phyloP scores from a whole-genome alignment of 2,329 filamentous ascomycete genomes.

The Ophiostoma pallidulum region DNA sequence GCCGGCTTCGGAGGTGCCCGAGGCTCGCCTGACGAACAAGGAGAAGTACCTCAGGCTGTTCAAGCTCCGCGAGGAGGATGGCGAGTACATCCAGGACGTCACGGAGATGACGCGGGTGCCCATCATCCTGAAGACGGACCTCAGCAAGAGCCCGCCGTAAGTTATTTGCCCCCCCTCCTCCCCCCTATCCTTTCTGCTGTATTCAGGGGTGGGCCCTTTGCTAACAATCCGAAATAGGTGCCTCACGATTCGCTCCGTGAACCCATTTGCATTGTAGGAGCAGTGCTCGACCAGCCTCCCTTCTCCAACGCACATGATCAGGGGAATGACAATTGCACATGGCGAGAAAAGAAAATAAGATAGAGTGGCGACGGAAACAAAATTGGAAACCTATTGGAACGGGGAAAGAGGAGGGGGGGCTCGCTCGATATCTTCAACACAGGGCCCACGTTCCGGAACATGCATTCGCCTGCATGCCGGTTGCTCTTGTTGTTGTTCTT shows the following conservation, averaged over 20 bases:
- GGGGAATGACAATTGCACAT: no score
- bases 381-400: no score
- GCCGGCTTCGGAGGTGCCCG: slow-evolving; percentile 61
- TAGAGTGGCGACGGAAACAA: no score
- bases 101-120: slow-evolving; percentile 95
- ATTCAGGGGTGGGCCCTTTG: neutral
- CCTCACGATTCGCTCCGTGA: slow-evolving; percentile 73
- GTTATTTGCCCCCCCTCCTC: slow-evolving; percentile 34
- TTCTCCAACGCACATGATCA: no score
- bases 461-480: no score
- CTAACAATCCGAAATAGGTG: slow-evolving; percentile 48
- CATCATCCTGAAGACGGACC: slow-evolving; percentile 96
- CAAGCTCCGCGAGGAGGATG: slow-evolving; percentile 79
- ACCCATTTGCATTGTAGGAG: slow-evolving; percentile 58
- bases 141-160: slow-evolving; percentile 98
- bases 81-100: slow-evolving; percentile 96
- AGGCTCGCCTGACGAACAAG: slow-evolving; percentile 79
- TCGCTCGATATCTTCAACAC: no score
- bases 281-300: no score
- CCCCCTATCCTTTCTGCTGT: neutral
- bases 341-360: no score
- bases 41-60: slow-evolving; percentile 93
- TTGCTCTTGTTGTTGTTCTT: no score
- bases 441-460: no score
- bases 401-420: no score